Evolutionary conservation across 352 stramenopile species (phyloP).

Genomic region (Globisporangium paddicum): DNA sequence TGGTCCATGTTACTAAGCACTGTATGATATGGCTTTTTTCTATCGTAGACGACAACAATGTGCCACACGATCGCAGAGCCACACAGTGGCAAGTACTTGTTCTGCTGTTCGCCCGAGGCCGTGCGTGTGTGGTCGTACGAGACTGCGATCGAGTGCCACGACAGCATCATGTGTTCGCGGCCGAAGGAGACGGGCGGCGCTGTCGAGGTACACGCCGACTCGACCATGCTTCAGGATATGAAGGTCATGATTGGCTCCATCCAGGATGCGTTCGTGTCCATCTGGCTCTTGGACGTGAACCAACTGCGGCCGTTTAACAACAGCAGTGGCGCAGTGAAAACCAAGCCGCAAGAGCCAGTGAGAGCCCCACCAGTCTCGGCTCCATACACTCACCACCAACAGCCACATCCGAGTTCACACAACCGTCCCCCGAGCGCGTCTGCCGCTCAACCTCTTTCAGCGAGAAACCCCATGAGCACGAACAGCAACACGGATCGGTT

Average conservation of each 20-base stretch:
- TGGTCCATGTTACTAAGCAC: background rate
- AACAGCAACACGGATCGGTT: conserved; percentile 9
- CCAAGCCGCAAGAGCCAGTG: conserved; percentile 5
- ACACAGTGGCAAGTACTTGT: conserved; percentile 74
- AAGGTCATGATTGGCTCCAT: conserved; percentile 82
- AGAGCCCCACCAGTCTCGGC: conserved; percentile 17
- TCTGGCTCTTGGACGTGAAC: conserved; percentile 75
- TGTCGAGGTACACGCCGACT: conserved; percentile 59
- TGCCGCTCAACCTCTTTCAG: background rate
- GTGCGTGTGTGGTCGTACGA: conserved; percentile 86
- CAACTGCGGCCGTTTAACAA: conserved; percentile 63
- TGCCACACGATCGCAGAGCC: conserved; percentile 73
- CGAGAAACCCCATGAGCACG: background rate
- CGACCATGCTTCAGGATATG: conserved; percentile 77
- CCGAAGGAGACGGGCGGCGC: conserved; percentile 42
- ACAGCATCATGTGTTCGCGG: conserved; percentile 55
- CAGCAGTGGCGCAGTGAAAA: conserved; percentile 6
- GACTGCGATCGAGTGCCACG: conserved; percentile 77
- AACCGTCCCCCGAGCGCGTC: background rate
- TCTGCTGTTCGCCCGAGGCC: conserved; percentile 70
- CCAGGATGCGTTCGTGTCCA: conserved; percentile 74
- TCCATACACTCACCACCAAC: conserved; percentile 4
- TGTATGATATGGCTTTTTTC: background rate
- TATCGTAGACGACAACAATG: conserved; percentile 83
- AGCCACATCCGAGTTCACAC: background rate